Evolutionary conservation across 176 grass and related monocot species (phyloP).

Genomic region (Echinochloa phyllopogon): DNA sequence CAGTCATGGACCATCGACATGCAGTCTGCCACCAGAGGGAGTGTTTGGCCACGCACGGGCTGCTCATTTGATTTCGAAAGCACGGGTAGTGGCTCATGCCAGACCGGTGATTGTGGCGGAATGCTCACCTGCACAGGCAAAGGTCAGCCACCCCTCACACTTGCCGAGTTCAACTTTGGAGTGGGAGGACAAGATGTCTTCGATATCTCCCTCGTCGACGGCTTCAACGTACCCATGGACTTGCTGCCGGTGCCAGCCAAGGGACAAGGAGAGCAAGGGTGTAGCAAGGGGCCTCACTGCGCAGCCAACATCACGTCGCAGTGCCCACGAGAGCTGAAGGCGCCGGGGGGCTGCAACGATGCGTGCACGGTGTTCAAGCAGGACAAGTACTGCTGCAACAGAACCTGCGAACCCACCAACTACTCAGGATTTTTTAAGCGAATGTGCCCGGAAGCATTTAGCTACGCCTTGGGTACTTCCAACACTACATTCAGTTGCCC

Average conservation of each 20-base stretch:
- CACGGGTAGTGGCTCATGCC: background rate
- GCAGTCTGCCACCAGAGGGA: fast-evolving
- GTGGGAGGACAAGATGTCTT: background rate
- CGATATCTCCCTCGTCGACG: conserved; percentile 46
- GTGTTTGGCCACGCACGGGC: conserved; percentile 36
- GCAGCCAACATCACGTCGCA: conserved; percentile 3
- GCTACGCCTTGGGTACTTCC: background rate
- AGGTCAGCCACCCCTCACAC: conserved; percentile 6
- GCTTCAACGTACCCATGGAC: conserved; percentile 64
- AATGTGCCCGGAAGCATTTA: conserved; percentile 44
- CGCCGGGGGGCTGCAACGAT: conserved; percentile 33
- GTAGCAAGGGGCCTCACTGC: conserved; percentile 23
- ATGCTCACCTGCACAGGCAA: background rate
- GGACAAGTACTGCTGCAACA: conserved; percentile 32
- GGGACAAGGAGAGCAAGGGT: background rate
- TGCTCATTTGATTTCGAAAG: background rate
- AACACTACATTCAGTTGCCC: conserved; percentile 15
- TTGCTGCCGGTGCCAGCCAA: conserved; percentile 33
- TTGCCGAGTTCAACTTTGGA: conserved; percentile 16
- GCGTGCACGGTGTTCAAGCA: conserved; percentile 41
- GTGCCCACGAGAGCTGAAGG: conserved; percentile 41
- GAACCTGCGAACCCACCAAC: conserved; percentile 10
- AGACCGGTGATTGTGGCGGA: background rate
- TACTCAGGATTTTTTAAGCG: conserved; percentile 16
- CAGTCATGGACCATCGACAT: background rate